Evolutionary conservation across 306 rosid genomes (phyloP).

Genomic region (Cyamopsis tetragonoloba): DNA sequence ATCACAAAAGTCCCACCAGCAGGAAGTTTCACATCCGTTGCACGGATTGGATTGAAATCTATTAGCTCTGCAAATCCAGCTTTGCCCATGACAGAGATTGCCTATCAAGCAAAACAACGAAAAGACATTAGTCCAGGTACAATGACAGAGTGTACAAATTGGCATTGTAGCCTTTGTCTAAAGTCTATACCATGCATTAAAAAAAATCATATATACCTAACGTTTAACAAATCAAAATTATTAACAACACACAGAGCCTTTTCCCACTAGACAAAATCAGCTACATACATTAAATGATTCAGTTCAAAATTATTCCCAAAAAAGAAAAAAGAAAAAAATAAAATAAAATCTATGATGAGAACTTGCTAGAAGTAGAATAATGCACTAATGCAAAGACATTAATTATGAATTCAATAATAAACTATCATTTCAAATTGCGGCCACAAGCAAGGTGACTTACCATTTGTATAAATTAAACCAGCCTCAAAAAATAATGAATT

Average conservation of each 20-base stretch:
- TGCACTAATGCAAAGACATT: not conserved
- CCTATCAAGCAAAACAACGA: slow-evolving; percentile 39
- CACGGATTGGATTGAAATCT: slow-evolving; percentile 73
- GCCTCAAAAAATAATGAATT: not conserved
- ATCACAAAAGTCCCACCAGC: slow-evolving; percentile 70
- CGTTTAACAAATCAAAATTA: not conserved
- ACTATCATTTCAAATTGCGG: not conserved
- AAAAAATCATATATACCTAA: not conserved
- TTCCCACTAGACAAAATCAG: not conserved
- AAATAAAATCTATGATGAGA: not conserved
- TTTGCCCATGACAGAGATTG: slow-evolving; percentile 77
- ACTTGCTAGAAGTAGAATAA: not conserved
- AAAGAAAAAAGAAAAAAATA: not conserved
- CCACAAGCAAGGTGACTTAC: not conserved
- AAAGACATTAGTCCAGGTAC: not conserved
- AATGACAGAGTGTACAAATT: not conserved
- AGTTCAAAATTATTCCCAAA: not conserved
- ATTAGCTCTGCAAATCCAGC: slow-evolving; percentile 74
- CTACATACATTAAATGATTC: not conserved
- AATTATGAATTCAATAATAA: not conserved
- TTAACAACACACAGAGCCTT: not conserved
- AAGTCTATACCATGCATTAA: not conserved
- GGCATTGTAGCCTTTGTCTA: not conserved
- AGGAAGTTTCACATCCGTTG: slow-evolving; percentile 79
- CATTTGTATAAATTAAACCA: no score